Percentiles rank a stretch among this genome's conserved stretches.
phyloP scores from a whole-genome alignment of 2,329 filamentous ascomycete genomes.

The Penicillium sp. region DNA sequence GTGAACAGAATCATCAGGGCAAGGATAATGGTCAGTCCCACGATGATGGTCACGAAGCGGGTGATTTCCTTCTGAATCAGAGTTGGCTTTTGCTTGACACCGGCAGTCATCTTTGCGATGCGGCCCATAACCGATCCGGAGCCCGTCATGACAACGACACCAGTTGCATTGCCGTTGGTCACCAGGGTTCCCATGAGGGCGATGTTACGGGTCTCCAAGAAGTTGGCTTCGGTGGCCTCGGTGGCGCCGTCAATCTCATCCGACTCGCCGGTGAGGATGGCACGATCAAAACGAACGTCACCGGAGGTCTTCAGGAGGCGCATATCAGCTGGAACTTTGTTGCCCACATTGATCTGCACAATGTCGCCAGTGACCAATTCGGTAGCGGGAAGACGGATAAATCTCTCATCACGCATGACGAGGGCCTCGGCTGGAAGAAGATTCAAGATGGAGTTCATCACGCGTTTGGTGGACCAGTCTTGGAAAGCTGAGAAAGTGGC shows the following conservation, averaged over 20 bases:
- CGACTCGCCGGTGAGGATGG: slow-evolving; percentile 73
- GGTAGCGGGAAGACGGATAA: slow-evolving; percentile 54
- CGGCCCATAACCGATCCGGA: slow-evolving; percentile 74
- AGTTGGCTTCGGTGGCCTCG: slow-evolving; percentile 69
- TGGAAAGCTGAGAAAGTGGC: slow-evolving; percentile 70
- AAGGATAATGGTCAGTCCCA: slow-evolving; percentile 66
- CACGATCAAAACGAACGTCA: slow-evolving; percentile 72
- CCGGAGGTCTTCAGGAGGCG: slow-evolving; percentile 69
- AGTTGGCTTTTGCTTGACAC: slow-evolving; percentile 68
- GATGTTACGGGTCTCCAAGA: slow-evolving; percentile 75
- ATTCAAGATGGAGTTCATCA: slow-evolving; percentile 77
- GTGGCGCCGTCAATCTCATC: slow-evolving; percentile 65
- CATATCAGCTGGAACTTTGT: slow-evolving; percentile 75
- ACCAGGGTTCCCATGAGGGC: slow-evolving; percentile 78
- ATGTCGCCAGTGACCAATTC: slow-evolving; percentile 76
- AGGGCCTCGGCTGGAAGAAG: slow-evolving; percentile 74
- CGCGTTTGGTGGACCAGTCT: slow-evolving; percentile 74
- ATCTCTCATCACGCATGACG: slow-evolving; percentile 63
- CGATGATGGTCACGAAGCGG: slow-evolving; percentile 72
- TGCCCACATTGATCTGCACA: slow-evolving; percentile 68
- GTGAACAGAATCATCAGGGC: slow-evolving; percentile 54
- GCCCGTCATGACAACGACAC: slow-evolving; percentile 71
- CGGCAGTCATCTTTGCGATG: slow-evolving; percentile 71
- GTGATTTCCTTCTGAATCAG: slow-evolving; percentile 72
- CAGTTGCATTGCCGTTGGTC: slow-evolving; percentile 67